These are phyloP conservation scores for Knoxia roxburghii DNA, from an alignment of 257 asterid species.

Conservation along the genomic window DNA sequence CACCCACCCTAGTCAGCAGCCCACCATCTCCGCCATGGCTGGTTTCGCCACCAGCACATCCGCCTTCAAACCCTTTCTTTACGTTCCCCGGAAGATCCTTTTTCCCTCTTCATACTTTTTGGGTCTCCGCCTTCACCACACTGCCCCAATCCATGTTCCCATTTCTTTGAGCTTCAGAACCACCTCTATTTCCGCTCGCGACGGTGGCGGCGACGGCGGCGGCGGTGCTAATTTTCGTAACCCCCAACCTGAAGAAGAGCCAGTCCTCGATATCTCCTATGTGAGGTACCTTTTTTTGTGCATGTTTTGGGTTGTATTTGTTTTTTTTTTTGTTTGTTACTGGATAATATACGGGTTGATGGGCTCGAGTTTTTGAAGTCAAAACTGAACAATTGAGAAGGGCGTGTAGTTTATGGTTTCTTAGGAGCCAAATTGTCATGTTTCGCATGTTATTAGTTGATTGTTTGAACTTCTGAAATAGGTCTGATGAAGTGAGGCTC, in stretches of 20 bases:
- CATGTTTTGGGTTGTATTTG: not conserved
- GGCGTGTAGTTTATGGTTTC: not conserved
- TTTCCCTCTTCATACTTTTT: constrained; percentile 18
- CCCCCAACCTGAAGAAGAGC: constrained; percentile 49
- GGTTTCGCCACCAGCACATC: constrained; percentile 78
- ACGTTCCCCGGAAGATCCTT: constrained; percentile 26
- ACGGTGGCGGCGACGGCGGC: constrained; percentile 44
- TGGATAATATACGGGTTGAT: not conserved
- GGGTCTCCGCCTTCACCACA: constrained; percentile 28
- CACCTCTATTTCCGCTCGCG: constrained; percentile 49
- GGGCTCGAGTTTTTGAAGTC: not conserved
- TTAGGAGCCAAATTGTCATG: not conserved
- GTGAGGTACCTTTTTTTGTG: constrained; percentile 39
- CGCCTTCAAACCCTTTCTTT: constrained; percentile 45
- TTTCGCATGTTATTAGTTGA: not conserved
- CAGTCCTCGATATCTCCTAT: constrained; percentile 61
- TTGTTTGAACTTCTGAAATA: constrained; percentile 25
- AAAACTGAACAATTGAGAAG: not conserved
- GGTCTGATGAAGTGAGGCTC: constrained; percentile 88
- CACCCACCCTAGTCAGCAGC: constrained; percentile 1
- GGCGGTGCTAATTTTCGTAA: constrained; percentile 31
- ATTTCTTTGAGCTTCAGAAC: constrained; percentile 11
- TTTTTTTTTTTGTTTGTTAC: not conserved
- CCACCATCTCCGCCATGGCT: constrained; percentile 54
- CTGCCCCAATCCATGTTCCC: constrained; percentile 2